phyloP scores from a whole-genome alignment of 805 yeast genomes.

The Isabelozyma gotoi region DNA sequence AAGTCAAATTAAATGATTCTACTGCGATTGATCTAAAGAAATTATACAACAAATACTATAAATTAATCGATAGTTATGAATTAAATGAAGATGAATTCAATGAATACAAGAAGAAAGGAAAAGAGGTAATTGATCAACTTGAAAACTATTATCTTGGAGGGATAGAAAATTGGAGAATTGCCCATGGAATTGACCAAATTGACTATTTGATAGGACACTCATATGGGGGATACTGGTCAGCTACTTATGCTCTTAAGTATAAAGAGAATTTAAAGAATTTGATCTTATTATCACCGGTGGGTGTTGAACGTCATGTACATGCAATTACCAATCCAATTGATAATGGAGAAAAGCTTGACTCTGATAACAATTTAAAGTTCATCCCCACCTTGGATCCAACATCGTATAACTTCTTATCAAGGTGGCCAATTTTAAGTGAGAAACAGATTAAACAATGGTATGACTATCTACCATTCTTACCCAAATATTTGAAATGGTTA shows the following conservation, averaged over 20 bases:
- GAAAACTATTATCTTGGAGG: slow-evolving; percentile 59
- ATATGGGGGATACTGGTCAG: slow-evolving; percentile 73
- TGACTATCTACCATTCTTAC: slow-evolving; percentile 43
- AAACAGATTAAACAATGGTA: slow-evolving; percentile 34
- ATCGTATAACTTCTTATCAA: slow-evolving; percentile 44
- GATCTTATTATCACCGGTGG: slow-evolving; percentile 72
- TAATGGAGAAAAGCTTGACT: slow-evolving; percentile 1
- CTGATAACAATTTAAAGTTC: slow-evolving; percentile 7
- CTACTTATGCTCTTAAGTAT: slow-evolving; percentile 58
- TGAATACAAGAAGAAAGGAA: slow-evolving; percentile 33
- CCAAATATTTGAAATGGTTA: slow-evolving; percentile 45
- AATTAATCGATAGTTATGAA: slow-evolving; percentile 35
- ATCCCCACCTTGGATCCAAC: slow-evolving; percentile 45
- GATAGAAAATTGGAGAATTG: slow-evolving; percentile 63
- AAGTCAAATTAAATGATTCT: slow-evolving; percentile 23
- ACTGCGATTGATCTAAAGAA: slow-evolving; percentile 25
- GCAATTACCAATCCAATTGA: slow-evolving; percentile 48
- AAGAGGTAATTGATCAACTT: slow-evolving; percentile 40
- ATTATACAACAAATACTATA: slow-evolving; percentile 39
- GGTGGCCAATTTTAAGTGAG: slow-evolving; percentile 42
- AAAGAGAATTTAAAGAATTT: slow-evolving; percentile 55
- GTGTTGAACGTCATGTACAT: slow-evolving; percentile 68
- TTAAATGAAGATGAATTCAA: slow-evolving; percentile 23
- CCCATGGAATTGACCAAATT: slow-evolving; percentile 48
- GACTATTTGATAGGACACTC: slow-evolving; percentile 73